Evolutionary conservation across 1,139 yeast species (phyloP).

Genomic region (Hyphopichia pseudoburtonii): DNA sequence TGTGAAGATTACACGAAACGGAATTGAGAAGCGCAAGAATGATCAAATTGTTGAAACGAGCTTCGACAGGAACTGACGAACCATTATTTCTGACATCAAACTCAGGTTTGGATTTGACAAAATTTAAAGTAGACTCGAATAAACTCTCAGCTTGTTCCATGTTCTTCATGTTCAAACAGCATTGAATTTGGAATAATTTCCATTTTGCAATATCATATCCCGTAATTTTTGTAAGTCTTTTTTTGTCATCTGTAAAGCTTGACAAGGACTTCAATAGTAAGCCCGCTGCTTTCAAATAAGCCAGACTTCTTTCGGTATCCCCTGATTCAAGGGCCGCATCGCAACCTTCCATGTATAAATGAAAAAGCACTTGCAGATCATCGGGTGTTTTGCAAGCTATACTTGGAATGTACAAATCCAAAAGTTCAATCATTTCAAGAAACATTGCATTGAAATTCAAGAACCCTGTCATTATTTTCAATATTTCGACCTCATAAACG

Average conservation of each 20-base stretch:
- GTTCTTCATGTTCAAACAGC: conserved; percentile 16
- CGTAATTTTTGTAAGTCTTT: conserved; percentile 2
- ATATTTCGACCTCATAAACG: neutral
- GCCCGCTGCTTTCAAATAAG: conserved; percentile 3
- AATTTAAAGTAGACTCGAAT: conserved; percentile 21
- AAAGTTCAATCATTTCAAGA: neutral
- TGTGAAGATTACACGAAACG: conserved; percentile 23
- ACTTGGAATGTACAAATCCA: neutral
- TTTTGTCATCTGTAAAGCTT: neutral
- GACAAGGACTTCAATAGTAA: conserved; percentile 1
- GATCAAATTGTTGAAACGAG: conserved; percentile 34
- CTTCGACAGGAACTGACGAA: conserved; percentile 3
- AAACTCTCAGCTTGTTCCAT: conserved; percentile 19
- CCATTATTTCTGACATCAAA: conserved; percentile 20
- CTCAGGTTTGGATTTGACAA: conserved; percentile 29
- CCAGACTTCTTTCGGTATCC: neutral
- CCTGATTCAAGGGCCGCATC: neutral
- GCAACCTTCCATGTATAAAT: neutral
- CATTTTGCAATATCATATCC: conserved; percentile 19
- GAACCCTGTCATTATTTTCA: neutral
- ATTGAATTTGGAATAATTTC: conserved; percentile 34
- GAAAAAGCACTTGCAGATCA: neutral
- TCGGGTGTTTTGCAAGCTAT: neutral
- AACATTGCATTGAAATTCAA: neutral
- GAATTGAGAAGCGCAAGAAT: conserved; percentile 36